A percentile compares a stretch with the other conserved stretches of the same genome.
phyloP scores from a whole-genome alignment of 75 land plant genomes.

The Pseudotsuga menziesii region DNA sequence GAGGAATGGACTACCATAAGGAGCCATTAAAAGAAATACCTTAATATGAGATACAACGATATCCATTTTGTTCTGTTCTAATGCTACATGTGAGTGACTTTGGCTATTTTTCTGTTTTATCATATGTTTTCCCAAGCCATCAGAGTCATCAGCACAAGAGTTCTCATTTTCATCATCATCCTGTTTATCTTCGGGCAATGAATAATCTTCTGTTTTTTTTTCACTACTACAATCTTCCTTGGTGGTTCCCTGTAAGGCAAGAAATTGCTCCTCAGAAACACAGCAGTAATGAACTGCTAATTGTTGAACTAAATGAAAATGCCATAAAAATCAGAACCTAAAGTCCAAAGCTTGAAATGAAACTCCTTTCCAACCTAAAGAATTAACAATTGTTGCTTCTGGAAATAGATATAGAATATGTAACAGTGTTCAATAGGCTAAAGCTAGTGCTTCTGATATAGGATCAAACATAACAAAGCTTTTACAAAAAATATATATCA shows the following conservation, averaged over 20 bases:
- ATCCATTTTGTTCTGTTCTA: not conserved
- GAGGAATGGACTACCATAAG: not conserved
- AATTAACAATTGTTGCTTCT: not conserved
- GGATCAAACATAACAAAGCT: not conserved
- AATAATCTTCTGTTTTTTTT: not conserved
- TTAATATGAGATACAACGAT: not conserved
- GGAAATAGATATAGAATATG: not conserved
- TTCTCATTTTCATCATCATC: not conserved
- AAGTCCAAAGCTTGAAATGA: not conserved
- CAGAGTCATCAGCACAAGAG: not conserved
- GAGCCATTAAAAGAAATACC: not conserved
- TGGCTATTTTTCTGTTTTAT: not conserved
- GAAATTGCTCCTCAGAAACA: not conserved
- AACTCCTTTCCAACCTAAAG: not conserved
- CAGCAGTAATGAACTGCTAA: not conserved
- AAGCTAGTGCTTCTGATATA: not conserved
- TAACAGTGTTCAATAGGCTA: not conserved
- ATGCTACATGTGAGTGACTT: not conserved
- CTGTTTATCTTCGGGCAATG: not conserved
- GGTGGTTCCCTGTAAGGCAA: not conserved
- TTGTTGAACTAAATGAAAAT: not conserved
- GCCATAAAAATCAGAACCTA: not conserved
- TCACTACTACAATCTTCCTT: not conserved
- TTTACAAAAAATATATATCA: not conserved
- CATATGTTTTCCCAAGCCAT: not conserved